Conservation (phyloP, 495 filamentous ascomycete genomes). For the Penicillium maclennaniae region DNA sequence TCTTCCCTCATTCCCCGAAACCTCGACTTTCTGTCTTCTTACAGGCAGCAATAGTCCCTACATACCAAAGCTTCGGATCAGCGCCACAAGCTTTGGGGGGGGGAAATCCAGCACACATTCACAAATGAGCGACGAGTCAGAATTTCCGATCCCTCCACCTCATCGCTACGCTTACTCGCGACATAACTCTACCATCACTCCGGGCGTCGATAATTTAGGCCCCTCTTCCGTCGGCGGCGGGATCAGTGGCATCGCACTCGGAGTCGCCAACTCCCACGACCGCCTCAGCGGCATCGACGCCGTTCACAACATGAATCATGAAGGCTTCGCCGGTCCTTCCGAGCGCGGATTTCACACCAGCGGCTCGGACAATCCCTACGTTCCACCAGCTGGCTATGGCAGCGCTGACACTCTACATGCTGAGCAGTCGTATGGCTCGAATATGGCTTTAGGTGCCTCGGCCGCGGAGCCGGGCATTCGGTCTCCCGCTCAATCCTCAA, state of each 20-base stretch:
- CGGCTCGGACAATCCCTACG: slow-evolving; percentile 44
- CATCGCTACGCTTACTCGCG: slow-evolving; percentile 17
- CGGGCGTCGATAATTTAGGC: slow-evolving; percentile 72
- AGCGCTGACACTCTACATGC: slow-evolving; percentile 28
- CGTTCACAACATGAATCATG: slow-evolving; percentile 45
- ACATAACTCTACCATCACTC: slow-evolving; percentile 57
- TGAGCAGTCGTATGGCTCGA: slow-evolving; percentile 38
- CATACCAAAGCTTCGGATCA: not conserved
- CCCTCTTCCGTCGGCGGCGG: slow-evolving; percentile 69
- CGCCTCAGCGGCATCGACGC: slow-evolving; percentile 71
- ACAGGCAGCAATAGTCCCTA: not conserved
- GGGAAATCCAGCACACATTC: not conserved
- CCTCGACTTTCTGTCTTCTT: not conserved
- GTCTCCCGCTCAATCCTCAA: slow-evolving; percentile 31
- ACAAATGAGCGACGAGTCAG: slow-evolving; percentile 11
- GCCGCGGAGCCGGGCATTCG: slow-evolving; percentile 37
- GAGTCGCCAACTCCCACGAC: slow-evolving; percentile 67
- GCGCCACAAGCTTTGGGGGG: not conserved
- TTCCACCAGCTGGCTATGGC: slow-evolving; percentile 26
- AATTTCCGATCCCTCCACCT: slow-evolving; percentile 13
- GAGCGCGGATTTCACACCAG: slow-evolving; percentile 44
- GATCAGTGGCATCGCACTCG: slow-evolving; percentile 71
- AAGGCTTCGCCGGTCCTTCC: slow-evolving; percentile 35
- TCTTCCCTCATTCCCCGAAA: not conserved
- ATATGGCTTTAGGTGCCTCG: slow-evolving; percentile 31